phyloP scores from a whole-genome alignment of 1,139 yeast genomes.

The Dujonia santamariae region DNA sequence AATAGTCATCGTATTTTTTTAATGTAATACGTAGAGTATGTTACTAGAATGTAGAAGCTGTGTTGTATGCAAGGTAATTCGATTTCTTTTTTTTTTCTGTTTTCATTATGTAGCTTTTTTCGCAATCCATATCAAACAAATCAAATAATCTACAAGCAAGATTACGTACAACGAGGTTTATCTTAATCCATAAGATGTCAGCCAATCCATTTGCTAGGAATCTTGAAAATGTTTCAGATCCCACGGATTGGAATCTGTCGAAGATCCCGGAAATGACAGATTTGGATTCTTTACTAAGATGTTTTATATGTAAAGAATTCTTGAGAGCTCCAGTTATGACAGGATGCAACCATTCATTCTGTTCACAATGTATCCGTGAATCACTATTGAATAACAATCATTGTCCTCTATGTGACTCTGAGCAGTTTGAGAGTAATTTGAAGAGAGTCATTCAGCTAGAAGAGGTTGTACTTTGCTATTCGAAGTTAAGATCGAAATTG shows the following conservation, averaged over 20 bases:
- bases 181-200: conserved; percentile 7
- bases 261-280: conserved; percentile 53
- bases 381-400: conserved; percentile 54
- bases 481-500: conserved; percentile 39
- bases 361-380: conserved; percentile 84
- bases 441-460: conserved; percentile 70
- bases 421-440: conserved; percentile 68
- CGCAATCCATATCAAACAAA: background rate
- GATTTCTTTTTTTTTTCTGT: background rate
- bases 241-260: conserved; percentile 65
- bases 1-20: too few species aligned
- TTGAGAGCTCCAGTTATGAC: conserved; percentile 81
- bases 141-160: background rate
- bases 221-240: conserved; percentile 48
- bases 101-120: background rate
- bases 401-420: conserved; percentile 81
- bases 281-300: conserved; percentile 70
- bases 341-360: conserved; percentile 85
- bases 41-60: too few species aligned
- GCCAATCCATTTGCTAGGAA: conserved; percentile 15
- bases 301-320: conserved; percentile 91
- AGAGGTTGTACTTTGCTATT: conserved; percentile 62
- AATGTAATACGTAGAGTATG: too few species aligned
- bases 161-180: background rate
- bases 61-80: too few species aligned